Evolutionary conservation across 192 early-diverging fungal species (phyloP).

Genomic region (Coemansia sp.): DNA sequence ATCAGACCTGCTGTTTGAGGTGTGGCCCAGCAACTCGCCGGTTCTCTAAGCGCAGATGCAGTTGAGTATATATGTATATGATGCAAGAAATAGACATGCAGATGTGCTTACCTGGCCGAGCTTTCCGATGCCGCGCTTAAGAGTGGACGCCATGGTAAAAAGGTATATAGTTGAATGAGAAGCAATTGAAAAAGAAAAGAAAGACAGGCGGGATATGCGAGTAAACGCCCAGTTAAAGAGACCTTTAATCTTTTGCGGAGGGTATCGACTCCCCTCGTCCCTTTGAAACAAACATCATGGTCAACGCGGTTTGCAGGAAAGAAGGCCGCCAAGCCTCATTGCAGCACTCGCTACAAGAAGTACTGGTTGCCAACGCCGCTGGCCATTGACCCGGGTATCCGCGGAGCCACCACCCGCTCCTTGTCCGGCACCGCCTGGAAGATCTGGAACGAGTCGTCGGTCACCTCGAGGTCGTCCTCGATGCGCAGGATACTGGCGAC

Average conservation of each 20-base stretch:
- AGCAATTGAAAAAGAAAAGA: conserved; percentile 8
- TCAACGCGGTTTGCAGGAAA: neutral
- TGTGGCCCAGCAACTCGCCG: conserved; percentile 75
- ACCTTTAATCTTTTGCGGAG: conserved; percentile 5
- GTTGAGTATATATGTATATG: neutral
- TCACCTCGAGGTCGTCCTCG: conserved; percentile 71
- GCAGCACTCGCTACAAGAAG: conserved; percentile 17
- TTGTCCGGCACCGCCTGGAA: conserved; percentile 96
- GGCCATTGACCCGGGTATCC: conserved; percentile 54
- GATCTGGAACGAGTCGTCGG: conserved; percentile 89
- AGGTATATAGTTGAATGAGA: neutral
- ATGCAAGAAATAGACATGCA: neutral
- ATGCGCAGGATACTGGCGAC: conserved; percentile 81
- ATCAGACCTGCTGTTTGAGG: conserved; percentile 61
- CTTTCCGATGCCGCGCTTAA: conserved; percentile 65
- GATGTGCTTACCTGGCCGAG: conserved; percentile 59
- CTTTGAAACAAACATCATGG: neutral
- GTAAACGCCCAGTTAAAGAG: conserved; percentile 13
- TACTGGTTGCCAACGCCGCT: conserved; percentile 40
- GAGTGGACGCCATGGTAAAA: conserved; percentile 16
- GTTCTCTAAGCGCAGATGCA: conserved; percentile 48
- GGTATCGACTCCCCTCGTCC: neutral
- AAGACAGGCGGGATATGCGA: conserved; percentile 10
- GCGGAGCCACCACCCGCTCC: conserved; percentile 62
- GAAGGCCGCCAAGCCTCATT: conserved; percentile 1